Evolutionary conservation across 140 eudicot species (phyloP).

Genomic region (Cichorium intybus): DNA sequence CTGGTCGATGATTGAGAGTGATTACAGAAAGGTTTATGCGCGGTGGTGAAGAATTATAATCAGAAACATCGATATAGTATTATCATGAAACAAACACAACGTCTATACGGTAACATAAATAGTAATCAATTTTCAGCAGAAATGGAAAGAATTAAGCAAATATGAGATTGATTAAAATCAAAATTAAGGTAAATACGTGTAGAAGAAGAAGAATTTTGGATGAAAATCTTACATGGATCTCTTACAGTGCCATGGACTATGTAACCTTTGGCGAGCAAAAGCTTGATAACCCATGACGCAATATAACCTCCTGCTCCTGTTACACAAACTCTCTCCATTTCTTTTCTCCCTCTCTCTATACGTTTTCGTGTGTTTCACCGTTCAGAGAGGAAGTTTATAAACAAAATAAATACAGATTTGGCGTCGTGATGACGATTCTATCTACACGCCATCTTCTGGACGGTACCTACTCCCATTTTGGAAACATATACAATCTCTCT

Average conservation of each 20-base stretch:
- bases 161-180: not conserved
- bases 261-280: conserved; percentile 28
- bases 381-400: not conserved
- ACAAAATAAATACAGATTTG: not conserved
- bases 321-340: conserved; percentile 29
- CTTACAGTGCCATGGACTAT: conserved; percentile 40
- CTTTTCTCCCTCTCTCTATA: not conserved
- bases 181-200: not conserved
- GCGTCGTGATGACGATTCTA: not conserved
- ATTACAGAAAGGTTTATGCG: not conserved
- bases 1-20: not conserved
- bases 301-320: conserved; percentile 43
- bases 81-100: not conserved
- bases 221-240: conserved; percentile 24
- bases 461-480: no score
- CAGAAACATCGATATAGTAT: not conserved
- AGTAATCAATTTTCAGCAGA: not conserved
- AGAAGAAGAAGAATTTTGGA: not conserved
- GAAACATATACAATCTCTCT: no score
- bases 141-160: not conserved
- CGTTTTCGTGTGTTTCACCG: not conserved
- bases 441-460: no score
- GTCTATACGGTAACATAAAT: not conserved
- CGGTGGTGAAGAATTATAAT: not conserved
- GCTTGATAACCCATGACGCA: conserved; percentile 41